phyloP scores from a whole-genome alignment of 23 red algal genomes.

The Pyropia yezoensis region DNA sequence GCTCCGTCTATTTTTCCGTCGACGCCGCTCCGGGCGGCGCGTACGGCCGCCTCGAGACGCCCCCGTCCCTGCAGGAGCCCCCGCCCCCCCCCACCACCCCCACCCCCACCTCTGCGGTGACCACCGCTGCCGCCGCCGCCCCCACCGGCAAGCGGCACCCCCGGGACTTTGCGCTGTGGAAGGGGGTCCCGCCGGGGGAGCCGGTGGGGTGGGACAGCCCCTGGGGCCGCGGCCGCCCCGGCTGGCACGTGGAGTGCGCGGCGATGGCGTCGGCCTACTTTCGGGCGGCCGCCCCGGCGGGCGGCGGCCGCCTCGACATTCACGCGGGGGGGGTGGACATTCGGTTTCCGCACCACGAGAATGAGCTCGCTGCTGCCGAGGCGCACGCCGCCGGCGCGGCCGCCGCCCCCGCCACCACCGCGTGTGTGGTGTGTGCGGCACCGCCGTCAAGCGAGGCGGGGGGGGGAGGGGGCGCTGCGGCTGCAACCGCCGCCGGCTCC shows the following conservation, averaged over 20 bases:
- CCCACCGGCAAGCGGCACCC: conserved; percentile 40
- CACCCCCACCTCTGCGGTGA: no score
- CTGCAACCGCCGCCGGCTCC: not conserved
- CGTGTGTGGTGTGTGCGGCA: not conserved
- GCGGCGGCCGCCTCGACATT: conserved; percentile 54
- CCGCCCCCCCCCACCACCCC: no score
- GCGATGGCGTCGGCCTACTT: conserved; percentile 59
- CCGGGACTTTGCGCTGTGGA: conserved; percentile 91
- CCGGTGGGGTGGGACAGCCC: conserved; percentile 44
- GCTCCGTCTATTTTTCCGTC: conserved; percentile 83
- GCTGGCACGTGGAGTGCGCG: conserved; percentile 97
- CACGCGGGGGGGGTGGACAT: conserved; percentile 89
- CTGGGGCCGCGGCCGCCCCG: conserved; percentile 76
- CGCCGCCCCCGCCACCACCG: no score
- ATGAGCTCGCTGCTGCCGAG: conserved; percentile 75
- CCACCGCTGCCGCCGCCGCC: not conserved
- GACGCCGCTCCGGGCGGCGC: conserved; percentile 19
- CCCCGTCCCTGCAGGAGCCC: conserved; percentile 17
- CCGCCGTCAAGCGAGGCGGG: not conserved
- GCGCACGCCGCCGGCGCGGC: conserved; percentile 1
- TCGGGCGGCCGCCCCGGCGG: not conserved
- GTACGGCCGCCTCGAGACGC: conserved; percentile 79
- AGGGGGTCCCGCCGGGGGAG: conserved; percentile 25
- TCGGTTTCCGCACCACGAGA: conserved; percentile 92
- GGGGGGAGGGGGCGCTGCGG: not conserved